These are phyloP conservation scores for Sugiyamaella pinicola DNA, from an alignment of 1,139 yeast genomes.

Conservation along the genomic window DNA sequence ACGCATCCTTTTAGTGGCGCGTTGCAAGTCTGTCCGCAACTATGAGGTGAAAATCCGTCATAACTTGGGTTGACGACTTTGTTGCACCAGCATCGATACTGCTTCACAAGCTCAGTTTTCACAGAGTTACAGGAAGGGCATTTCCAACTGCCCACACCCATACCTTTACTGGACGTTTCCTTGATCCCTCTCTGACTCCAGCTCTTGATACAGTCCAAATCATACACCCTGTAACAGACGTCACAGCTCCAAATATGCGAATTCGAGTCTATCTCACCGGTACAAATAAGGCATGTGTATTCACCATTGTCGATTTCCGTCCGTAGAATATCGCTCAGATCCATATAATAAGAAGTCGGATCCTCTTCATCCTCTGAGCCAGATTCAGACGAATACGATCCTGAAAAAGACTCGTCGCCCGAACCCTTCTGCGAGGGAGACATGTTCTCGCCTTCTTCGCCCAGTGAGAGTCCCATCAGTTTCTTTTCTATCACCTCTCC, in stretches of 20 bases:
- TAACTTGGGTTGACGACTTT: slow-evolving; percentile 66
- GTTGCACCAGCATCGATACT: slow-evolving; percentile 90
- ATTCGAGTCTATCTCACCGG: slow-evolving; percentile 71
- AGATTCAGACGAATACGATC: slow-evolving; percentile 5
- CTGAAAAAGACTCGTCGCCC: slow-evolving; percentile 5
- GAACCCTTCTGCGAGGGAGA: background rate
- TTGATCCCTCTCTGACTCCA: slow-evolving; percentile 73
- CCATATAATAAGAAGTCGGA: slow-evolving; percentile 26
- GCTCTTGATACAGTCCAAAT: slow-evolving; percentile 72
- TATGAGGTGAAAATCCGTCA: slow-evolving; percentile 70
- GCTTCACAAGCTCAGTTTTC: slow-evolving; percentile 55
- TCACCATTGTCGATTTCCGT: slow-evolving; percentile 65
- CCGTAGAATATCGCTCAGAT: slow-evolving; percentile 41
- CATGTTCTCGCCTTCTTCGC: background rate
- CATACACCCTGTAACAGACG: slow-evolving; percentile 76
- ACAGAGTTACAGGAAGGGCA: slow-evolving; percentile 82
- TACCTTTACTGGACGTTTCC: slow-evolving; percentile 22
- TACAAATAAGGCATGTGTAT: slow-evolving; percentile 80
- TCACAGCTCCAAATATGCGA: slow-evolving; percentile 76
- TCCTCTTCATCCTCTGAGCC: slow-evolving; percentile 15
- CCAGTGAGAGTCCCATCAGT: background rate
- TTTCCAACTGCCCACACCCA: slow-evolving; percentile 57
- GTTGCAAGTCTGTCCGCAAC: slow-evolving; percentile 86
- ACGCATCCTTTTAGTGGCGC: slow-evolving; percentile 50
- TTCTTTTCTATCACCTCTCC: background rate